phyloP scores from a whole-genome alignment of 441 rosid genomes.

The Pelargonium exstipulatum region DNA sequence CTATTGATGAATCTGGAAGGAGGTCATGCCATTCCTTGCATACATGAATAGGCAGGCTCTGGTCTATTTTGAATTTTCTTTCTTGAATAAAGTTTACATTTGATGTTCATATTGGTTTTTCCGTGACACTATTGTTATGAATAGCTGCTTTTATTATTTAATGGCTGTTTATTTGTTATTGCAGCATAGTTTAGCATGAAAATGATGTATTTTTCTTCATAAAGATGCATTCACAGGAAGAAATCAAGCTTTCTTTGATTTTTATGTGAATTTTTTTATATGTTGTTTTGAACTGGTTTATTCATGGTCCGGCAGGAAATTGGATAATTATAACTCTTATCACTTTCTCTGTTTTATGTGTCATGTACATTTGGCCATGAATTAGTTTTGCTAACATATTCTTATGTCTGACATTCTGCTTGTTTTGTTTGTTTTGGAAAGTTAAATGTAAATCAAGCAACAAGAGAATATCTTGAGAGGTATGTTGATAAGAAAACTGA shows the following conservation, averaged over 20 bases:
- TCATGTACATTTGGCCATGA: neutral
- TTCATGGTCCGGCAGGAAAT: neutral
- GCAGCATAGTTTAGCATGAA: too few relatives aligned
- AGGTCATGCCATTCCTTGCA: neutral
- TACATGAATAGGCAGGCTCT: neutral
- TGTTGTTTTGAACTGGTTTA: neutral
- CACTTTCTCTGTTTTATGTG: too few relatives aligned
- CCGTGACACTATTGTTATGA: too few relatives aligned
- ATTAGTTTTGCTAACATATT: slow-evolving; percentile 9
- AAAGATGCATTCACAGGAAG: neutral
- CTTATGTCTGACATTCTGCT: neutral
- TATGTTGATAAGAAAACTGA: slow-evolving; percentile 79
- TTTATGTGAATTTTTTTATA: neutral
- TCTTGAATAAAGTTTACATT: too few relatives aligned
- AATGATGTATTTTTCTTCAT: too few relatives aligned
- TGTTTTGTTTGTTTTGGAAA: slow-evolving; percentile 20
- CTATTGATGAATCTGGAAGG: neutral
- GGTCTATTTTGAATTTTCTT: neutral
- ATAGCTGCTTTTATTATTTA: too few relatives aligned
- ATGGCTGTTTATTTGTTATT: too few relatives aligned
- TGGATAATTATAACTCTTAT: neutral
- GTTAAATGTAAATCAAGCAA: slow-evolving; percentile 91
- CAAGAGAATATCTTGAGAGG: slow-evolving; percentile 70
- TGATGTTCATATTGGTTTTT: too few relatives aligned
- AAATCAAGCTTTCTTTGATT: neutral